Evolutionary conservation across 495 filamentous ascomycete genomes (phyloP), one percentile per base, ranked within the genome.

Genomic region (Penicillium paxilli): DNA sequence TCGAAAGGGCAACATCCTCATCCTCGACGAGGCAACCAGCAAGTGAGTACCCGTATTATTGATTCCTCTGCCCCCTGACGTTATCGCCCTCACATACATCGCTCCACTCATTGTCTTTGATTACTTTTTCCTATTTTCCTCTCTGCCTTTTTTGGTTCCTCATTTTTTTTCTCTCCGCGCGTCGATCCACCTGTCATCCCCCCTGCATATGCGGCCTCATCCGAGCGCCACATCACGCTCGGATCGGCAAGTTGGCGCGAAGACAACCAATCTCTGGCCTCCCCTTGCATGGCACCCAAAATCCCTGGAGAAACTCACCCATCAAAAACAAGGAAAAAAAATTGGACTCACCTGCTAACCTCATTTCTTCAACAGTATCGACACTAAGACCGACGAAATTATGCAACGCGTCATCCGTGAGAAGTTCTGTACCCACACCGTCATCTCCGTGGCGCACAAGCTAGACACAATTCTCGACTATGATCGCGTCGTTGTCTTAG

Each of bases 391-490:
- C 16, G 83, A 86, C 55, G 70, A 67, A 45, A 63, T 81, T 25
- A 82, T 87, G 73, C 80, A 84, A 58, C 63, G 69, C n/a, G 73
- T 87, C 49, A 77, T 88, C 16, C 72, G 82, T 0, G 68, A 80
- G 47, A 80, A 84, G 49, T 84, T 88, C 64, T 66, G 62, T 16
- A 71, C 71, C 1, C 75, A 80, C 55, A 35, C 32, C 6, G 11
- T 35, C 8, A 12, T 35, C 3, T 35, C 32, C 11, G 32, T 35
- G 7, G 11, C 11, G 14, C 32, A 35, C 14, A 6, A 12, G 12
- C 11, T 35, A 3, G 14, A 35, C 6, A 6, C 5, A 3, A 14
- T 35, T n/a, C 3, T 6, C 8, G 5, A 7, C 3, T 35, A 35
- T n/a, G 32, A 35, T 12, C 32, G 3, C 3, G 32, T 35, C 32